Evolutionary conservation across 225 moss, liverwort and hornwort genomes (phyloP).

Genomic region (Physcomitrium patens): DNA sequence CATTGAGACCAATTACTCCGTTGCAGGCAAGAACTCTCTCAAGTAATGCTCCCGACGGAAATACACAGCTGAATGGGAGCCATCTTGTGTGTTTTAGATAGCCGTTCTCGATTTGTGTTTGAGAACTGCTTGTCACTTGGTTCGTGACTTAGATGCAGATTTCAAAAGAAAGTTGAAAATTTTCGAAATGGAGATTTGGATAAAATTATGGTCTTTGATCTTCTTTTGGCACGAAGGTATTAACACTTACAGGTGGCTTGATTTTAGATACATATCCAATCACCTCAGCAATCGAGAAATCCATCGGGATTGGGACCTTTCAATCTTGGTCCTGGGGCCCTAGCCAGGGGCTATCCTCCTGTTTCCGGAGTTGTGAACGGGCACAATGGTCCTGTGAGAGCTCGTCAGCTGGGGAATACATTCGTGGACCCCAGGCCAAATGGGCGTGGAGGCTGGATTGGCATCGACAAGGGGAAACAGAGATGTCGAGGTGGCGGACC

Average conservation of each 20-base stretch:
- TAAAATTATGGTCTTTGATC: not conserved
- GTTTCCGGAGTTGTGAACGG: conserved; percentile 66
- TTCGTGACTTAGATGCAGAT: not conserved
- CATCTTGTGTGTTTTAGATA: not conserved
- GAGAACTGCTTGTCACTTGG: not conserved
- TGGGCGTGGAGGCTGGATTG: conserved; percentile 79
- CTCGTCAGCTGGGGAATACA: conserved; percentile 62
- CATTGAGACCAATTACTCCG: conserved; percentile 72
- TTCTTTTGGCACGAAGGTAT: not conserved
- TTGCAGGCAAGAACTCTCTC: conserved; percentile 65
- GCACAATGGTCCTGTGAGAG: conserved; percentile 71
- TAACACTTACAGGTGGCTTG: conserved; percentile 1
- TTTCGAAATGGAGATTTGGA: not conserved
- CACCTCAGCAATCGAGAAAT: conserved; percentile 69
- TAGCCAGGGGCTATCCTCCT: conserved; percentile 89
- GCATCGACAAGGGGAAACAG: conserved; percentile 73
- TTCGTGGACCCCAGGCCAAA: conserved; percentile 71
- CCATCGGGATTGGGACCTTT: conserved; percentile 63
- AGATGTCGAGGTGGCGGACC: conserved; percentile 80
- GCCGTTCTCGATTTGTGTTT: not conserved
- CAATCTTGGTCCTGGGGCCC: conserved; percentile 74
- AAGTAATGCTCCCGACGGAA: not conserved
- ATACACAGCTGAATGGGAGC: not conserved
- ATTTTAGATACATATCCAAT: conserved; percentile 77
- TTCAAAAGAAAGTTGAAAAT: not conserved